Percentiles rank a stretch among this genome's conserved stretches.
phyloP scores from a whole-genome alignment of 2,329 filamentous ascomycete genomes.

The Paecilomyces formosus region DNA sequence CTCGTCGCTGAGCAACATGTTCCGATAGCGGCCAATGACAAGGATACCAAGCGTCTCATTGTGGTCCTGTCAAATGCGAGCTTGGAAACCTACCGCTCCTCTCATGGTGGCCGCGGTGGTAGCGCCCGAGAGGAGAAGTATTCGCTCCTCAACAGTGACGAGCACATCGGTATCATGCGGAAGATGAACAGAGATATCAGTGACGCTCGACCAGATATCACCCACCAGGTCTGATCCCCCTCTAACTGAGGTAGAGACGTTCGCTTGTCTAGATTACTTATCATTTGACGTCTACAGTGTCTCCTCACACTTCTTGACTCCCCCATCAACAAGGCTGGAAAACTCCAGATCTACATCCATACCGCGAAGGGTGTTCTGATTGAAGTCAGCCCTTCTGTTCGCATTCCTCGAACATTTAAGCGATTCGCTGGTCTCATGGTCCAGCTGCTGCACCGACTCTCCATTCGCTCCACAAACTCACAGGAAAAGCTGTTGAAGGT shows the following conservation, averaged over 20 bases:
- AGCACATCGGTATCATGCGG: constrained; percentile 97
- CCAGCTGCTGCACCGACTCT: constrained; percentile 88
- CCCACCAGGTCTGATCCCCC: constrained; percentile 72
- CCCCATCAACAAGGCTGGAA: constrained; percentile 96
- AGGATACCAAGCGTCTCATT: constrained; percentile 83
- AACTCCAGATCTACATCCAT: constrained; percentile 96
- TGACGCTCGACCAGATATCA: constrained; percentile 94
- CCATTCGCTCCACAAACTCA: constrained; percentile 92
- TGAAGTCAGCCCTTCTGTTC: constrained; percentile 94
- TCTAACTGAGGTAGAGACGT: constrained; percentile 1
- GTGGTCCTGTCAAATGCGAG: constrained; percentile 96
- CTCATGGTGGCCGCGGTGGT: constrained; percentile 60
- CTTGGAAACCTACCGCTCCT: constrained; percentile 93
- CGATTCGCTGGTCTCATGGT: constrained; percentile 98
- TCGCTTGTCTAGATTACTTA: constrained; percentile 9
- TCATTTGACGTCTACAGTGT: constrained; percentile 54
- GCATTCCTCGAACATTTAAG: constrained; percentile 97
- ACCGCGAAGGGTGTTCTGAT: constrained; percentile 96
- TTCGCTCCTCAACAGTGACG: constrained; percentile 94
- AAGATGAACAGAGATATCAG: constrained; percentile 99
- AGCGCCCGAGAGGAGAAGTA: constrained; percentile 82
- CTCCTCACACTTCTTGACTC: constrained; percentile 95
- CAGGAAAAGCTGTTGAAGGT: constrained; percentile 97
- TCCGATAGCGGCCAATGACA: constrained; percentile 77
- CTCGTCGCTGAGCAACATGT: constrained; percentile 88